Evolutionary conservation across 768 basidiomycete species (phyloP).

Genomic region (Lactifluus volemus): DNA sequence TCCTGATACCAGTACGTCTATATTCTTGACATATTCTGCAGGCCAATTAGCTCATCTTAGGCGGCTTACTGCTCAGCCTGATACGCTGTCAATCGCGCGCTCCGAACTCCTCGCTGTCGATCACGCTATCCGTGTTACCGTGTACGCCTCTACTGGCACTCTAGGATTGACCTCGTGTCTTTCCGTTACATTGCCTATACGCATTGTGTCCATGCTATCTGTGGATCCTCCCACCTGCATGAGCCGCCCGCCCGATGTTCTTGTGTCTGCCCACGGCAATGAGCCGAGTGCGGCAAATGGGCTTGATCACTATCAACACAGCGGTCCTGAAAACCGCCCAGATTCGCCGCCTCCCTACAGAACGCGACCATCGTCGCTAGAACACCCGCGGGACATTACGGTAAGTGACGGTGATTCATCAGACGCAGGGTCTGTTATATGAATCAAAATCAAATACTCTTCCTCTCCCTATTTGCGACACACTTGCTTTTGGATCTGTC

Average conservation of each 20-base stretch:
- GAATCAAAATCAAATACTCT: not conserved
- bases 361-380: conserved; percentile 6
- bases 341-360: conserved; percentile 10
- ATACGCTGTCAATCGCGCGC: conserved; percentile 59
- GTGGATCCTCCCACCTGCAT: conserved; percentile 65
- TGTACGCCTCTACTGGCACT: conserved; percentile 41
- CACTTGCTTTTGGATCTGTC: not conserved
- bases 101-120: conserved; percentile 69
- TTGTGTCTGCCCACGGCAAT: not conserved
- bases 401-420: not conserved
- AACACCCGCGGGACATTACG: not conserved
- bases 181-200: conserved; percentile 62
- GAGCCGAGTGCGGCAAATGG: not conserved
- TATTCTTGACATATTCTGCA: not conserved
- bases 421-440: not conserved
- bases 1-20: conserved; percentile 66
- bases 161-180: conserved; percentile 47
- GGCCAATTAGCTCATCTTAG: not conserved
- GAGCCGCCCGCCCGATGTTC: conserved; percentile 7
- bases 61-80: conserved; percentile 36
- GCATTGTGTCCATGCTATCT: conserved; percentile 77
- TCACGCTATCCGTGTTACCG: conserved; percentile 58
- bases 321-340: not conserved
- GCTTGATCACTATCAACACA: not conserved
- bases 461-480: not conserved